phyloP scores from a whole-genome alignment of 1,284 basidiomycete species.

The Apiotrichum domesticum region DNA sequence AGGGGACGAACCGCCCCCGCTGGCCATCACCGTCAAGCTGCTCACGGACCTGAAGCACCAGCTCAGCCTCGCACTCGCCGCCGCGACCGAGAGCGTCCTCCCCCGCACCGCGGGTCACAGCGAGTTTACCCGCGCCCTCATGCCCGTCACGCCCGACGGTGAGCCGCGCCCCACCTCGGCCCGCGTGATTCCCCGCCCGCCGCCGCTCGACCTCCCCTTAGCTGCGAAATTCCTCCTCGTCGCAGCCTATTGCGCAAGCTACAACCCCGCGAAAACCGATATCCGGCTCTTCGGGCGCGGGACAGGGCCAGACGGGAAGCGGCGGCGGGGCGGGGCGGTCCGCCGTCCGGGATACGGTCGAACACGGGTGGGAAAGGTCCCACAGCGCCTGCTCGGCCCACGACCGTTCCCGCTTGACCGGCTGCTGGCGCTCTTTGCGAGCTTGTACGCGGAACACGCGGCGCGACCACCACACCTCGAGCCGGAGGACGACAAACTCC shows the following conservation, averaged over 20 bases:
- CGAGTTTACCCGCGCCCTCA: conserved; percentile 26
- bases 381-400: conserved; percentile 75
- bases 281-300: conserved; percentile 67
- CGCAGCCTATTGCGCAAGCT: conserved; percentile 76
- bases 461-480: conserved; percentile 43
- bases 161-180: conserved; percentile 1
- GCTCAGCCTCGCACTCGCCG: conserved; percentile 32
- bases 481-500: conserved; percentile 32
- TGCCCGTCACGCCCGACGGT: conserved; percentile 10
- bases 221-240: conserved; percentile 71
- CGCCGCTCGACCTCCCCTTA: conserved; percentile 50
- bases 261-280: conserved; percentile 77
- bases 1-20: conserved; percentile 17
- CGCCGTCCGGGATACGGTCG: conserved; percentile 43
- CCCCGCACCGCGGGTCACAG: conserved; percentile 24
- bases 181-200: conserved; percentile 25
- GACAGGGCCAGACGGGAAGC: conserved; percentile 60
- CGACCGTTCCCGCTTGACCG: conserved; percentile 74
- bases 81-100: conserved; percentile 36
- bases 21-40: conserved; percentile 35
- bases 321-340: conserved; percentile 51
- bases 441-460: conserved; percentile 73
- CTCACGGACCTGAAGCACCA: conserved; percentile 43
- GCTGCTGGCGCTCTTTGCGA: conserved; percentile 73
- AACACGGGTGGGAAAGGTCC: conserved; percentile 44